phyloP scores from a whole-genome alignment of 2,329 filamentous ascomycete genomes.

The Colletotrichum sp. region DNA sequence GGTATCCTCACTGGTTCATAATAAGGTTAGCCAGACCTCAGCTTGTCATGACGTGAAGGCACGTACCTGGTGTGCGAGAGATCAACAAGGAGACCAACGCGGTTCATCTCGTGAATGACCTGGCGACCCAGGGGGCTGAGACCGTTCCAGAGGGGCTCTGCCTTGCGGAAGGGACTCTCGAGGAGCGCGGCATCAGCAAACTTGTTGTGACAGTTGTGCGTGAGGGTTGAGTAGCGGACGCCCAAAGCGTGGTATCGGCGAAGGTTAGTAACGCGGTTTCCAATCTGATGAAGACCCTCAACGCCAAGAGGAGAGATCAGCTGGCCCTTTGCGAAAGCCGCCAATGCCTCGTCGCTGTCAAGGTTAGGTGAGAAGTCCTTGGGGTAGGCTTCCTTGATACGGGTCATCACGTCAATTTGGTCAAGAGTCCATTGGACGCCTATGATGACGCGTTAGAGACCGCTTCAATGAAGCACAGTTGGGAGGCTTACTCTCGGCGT shows the following conservation, averaged over 20 bases:
- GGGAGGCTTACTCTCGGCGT: slow-evolving; percentile 62
- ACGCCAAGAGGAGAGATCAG: slow-evolving; percentile 82
- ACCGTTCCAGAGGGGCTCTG: slow-evolving; percentile 70
- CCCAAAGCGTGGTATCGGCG: slow-evolving; percentile 79
- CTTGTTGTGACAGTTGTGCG: slow-evolving; percentile 91
- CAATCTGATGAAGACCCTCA: slow-evolving; percentile 93
- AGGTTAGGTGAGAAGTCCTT: slow-evolving; percentile 70
- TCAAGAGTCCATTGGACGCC: slow-evolving; percentile 72
- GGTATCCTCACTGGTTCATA: slow-evolving; percentile 66
- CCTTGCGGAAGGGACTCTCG: slow-evolving; percentile 54
- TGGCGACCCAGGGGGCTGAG: slow-evolving; percentile 72
- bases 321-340: slow-evolving; percentile 64
- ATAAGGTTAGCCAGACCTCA: background rate
- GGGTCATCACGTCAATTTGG: slow-evolving; percentile 75
- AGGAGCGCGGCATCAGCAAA: slow-evolving; percentile 85
- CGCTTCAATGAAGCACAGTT: too few relatives aligned
- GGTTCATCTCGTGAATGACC: slow-evolving; percentile 88
- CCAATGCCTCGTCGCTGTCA: slow-evolving; percentile 64
- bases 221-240: slow-evolving; percentile 86
- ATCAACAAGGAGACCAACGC: slow-evolving; percentile 93
- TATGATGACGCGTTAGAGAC: slow-evolving; percentile 26
- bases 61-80: slow-evolving; percentile 69
- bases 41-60: background rate
- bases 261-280: slow-evolving; percentile 79
- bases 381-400: slow-evolving; percentile 69